These are phyloP conservation scores for Camelina laxa DNA, from an alignment of 345 rosid genomes.

Conservation along the genomic window DNA sequence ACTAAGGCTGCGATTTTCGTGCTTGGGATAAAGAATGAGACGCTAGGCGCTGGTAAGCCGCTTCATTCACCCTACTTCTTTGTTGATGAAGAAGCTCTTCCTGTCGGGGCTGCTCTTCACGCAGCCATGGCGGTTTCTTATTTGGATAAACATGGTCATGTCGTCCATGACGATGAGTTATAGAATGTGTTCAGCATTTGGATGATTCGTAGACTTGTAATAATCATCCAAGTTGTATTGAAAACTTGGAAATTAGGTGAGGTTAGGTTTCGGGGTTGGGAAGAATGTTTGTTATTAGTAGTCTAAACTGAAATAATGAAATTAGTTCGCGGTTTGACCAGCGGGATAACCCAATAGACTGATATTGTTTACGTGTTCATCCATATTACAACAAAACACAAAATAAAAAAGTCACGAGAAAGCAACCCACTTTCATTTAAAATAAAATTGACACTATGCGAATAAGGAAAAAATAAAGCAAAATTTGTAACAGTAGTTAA, in stretches of 20 bases:
- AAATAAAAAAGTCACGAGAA: background rate
- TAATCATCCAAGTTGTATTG: slow-evolving; percentile 12
- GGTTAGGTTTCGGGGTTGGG: slow-evolving; percentile 9
- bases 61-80: slow-evolving; percentile 70
- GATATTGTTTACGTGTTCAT: background rate
- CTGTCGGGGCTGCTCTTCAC: slow-evolving; percentile 70
- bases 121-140: slow-evolving; percentile 69
- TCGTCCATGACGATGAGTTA: slow-evolving; percentile 20
- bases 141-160: slow-evolving; percentile 48
- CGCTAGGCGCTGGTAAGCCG: slow-evolving; percentile 51
- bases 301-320: background rate
- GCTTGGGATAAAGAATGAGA: slow-evolving; percentile 61
- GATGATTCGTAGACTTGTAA: slow-evolving; percentile 4
- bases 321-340: background rate
- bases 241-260: slow-evolving; percentile 1
- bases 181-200: slow-evolving; percentile 8
- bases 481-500: background rate
- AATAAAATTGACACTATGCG: background rate
- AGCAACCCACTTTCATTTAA: background rate
- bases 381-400: background rate
- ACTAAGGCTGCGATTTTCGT: slow-evolving; percentile 60
- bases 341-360: background rate
- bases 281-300: background rate
- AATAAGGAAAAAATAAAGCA: background rate
- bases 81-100: slow-evolving; percentile 67